Base-by-base conservation (phyloP, 768 basidiomycete species). In the Auricularia sp. region DNA sequence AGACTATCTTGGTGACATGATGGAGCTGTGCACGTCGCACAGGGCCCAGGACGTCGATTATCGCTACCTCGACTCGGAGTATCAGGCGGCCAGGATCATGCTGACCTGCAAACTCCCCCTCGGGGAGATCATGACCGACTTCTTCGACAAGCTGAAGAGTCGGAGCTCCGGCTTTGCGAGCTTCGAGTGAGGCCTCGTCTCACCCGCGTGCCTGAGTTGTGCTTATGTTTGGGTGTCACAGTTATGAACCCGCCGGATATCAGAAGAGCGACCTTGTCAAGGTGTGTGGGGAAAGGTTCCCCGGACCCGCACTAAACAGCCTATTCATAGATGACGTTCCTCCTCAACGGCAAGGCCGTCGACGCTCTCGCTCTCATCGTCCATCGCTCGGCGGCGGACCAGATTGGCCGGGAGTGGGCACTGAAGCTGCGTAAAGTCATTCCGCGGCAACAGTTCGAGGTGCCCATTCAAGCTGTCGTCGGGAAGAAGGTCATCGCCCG, bases 1-100 rank as follows among this genome's bases (percentile, higher is more conserved):
- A 93, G 93, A 92, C 67, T 95, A 93, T 72, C 86, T 97, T 39
- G 96, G 96, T 7, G 88, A 90, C 56, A 94, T 99, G 88, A 95
- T 98, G 89, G 90, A 91, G 47, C 82, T 98, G 1, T 97, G 94
- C 72, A 90, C 86, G 73, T 80, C 83, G 3, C 92, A 91, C 71
- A 85, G 97, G 59, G 96, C 87, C 2, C 84, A 88, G 64, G 84
- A 91, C 59, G 74, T 96, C 62, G 88, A 94, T 44, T 88, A 95
- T 75, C 83, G 83, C 36, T 93, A 95, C 71, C 80, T 98, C 21
- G 93, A 96, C 62, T 73, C 76, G n/a, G 74, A 76, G 2, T 61
- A 64, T 3, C 67, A 74, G 10, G 82, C 86, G 18, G 77, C 87
- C 7, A 85, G 93, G 33, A 83, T 90, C 44, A 89, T 96, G 62